Percentiles rank a stretch among this genome's conserved stretches.
phyloP scores from a whole-genome alignment of 2,329 filamentous ascomycete genomes.

The Erysiphe neolycopersici region DNA sequence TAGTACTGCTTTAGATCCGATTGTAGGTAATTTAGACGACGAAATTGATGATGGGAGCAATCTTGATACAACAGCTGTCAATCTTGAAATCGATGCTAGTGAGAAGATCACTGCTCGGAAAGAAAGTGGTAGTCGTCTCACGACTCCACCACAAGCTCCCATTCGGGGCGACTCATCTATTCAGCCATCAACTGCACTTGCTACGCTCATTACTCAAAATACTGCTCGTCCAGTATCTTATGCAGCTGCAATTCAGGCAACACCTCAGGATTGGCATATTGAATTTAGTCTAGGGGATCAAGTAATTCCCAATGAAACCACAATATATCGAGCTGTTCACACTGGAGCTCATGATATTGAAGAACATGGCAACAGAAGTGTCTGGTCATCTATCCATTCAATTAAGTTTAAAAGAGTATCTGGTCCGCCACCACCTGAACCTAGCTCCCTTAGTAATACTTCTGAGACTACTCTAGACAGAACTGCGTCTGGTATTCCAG shows the following conservation, averaged over 20 bases:
- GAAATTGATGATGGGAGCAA: constrained; percentile 48
- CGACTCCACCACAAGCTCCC: constrained; percentile 44
- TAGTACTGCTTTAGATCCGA: constrained; percentile 45
- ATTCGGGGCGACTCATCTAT: constrained; percentile 17
- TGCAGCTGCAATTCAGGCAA: constrained; percentile 52
- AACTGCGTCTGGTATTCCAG: constrained; percentile 36
- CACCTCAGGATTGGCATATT: constrained; percentile 88
- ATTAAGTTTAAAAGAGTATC: constrained; percentile 75
- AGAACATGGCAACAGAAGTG: constrained; percentile 44
- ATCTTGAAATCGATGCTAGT: constrained; percentile 62
- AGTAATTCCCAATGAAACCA: constrained; percentile 69
- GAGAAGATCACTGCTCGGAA: constrained; percentile 78
- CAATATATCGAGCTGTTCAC: constrained; percentile 84
- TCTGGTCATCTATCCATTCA: constrained; percentile 76
- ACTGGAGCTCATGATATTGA: constrained; percentile 24
- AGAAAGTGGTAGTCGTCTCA: constrained; percentile 68
- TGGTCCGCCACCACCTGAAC: constrained; percentile 54
- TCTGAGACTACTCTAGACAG: constrained; percentile 23
- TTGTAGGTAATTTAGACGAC: constrained; percentile 76
- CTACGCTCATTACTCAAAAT: constrained; percentile 17
- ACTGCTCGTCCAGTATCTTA: constrained; percentile 48
- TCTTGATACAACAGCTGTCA: constrained; percentile 69
- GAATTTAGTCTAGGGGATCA: constrained; percentile 76
- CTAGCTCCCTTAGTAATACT: constrained; percentile 30
- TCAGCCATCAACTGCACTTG: constrained; percentile 14